A percentile compares a stretch with the other conserved stretches of the same genome.
phyloP scores from a whole-genome alignment of 768 basidiomycete species.

The Royoungia palumana region DNA sequence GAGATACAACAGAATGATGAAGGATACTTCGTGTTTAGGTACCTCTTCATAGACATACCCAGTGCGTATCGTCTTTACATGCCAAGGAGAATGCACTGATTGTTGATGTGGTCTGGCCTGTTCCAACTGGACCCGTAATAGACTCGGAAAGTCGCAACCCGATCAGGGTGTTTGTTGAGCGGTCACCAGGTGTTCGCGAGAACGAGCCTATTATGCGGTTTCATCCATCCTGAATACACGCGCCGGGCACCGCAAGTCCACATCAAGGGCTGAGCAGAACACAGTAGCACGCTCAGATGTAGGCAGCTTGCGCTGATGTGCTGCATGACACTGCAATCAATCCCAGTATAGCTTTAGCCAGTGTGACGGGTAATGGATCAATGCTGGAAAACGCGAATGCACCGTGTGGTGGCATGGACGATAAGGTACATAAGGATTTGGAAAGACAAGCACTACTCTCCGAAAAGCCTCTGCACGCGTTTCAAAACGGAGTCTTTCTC shows the following conservation, averaged over 20 bases:
- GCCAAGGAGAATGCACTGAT: slow-evolving; percentile 1
- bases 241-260: slow-evolving; percentile 7
- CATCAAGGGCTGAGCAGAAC: slow-evolving; percentile 10
- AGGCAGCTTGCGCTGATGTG: slow-evolving; percentile 19
- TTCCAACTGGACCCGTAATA: slow-evolving; percentile 27
- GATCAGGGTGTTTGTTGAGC: slow-evolving; percentile 68
- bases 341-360: slow-evolving; percentile 22
- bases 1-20: slow-evolving; percentile 54
- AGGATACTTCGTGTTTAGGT: slow-evolving; percentile 75
- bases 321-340: slow-evolving; percentile 24
- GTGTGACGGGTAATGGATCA: slow-evolving; percentile 4
- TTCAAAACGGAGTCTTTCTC: slow-evolving; percentile 94
- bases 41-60: slow-evolving; percentile 76
- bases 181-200: slow-evolving; percentile 61
- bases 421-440: slow-evolving; percentile 15
- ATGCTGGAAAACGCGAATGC: slow-evolving; percentile 3
- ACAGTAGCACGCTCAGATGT: slow-evolving; percentile 12
- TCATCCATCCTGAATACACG: slow-evolving; percentile 38
- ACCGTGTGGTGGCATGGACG: slow-evolving; percentile 4
- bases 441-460: slow-evolving; percentile 55
- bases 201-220: slow-evolving; percentile 71
- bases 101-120: slow-evolving; percentile 4
- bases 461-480: slow-evolving; percentile 94
- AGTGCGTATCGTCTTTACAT: slow-evolving; percentile 46
- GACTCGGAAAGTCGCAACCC: slow-evolving; percentile 62